Evolutionary conservation across 176 grass and related monocot species (phyloP).

Genomic region (Oryza rufipogon): DNA sequence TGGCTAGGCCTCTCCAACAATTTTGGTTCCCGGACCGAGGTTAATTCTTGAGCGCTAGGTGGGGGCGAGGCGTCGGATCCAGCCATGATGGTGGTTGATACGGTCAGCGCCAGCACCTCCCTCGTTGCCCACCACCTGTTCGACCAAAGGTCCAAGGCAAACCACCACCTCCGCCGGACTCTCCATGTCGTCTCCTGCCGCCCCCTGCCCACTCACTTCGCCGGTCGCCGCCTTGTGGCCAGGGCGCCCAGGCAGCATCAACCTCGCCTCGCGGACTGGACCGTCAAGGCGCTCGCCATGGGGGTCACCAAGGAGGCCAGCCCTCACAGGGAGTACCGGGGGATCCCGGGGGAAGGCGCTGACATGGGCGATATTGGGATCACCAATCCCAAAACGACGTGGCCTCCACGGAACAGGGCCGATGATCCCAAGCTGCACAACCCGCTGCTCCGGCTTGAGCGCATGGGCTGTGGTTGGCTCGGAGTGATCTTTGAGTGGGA

Average conservation of each 20-base stretch:
- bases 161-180: constrained; percentile 29
- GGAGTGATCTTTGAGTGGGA: constrained; percentile 95
- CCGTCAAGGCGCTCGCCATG: constrained; percentile 55
- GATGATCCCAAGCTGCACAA: constrained; percentile 82
- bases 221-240: constrained; percentile 49
- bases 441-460: constrained; percentile 73
- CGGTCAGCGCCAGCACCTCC: constrained; percentile 79
- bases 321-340: constrained; percentile 49
- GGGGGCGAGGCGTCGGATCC: constrained; percentile 33
- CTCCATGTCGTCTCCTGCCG: constrained; percentile 54
- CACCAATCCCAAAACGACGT: constrained; percentile 38
- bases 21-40: constrained; percentile 17
- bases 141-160: constrained; percentile 47
- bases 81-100: constrained; percentile 64
- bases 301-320: constrained; percentile 65
- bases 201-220: constrained; percentile 37
- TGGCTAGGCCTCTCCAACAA: background rate
- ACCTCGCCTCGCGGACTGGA: constrained; percentile 41
- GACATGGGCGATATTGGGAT: constrained; percentile 28
- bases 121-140: constrained; percentile 61
- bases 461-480: constrained; percentile 93
- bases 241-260: constrained; percentile 22
- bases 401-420: constrained; percentile 72
- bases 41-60: background rate
- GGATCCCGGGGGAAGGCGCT: constrained; percentile 56